Conservation (phyloP, 2,329 filamentous ascomycete species). For the Diaporthe nobilis region DNA sequence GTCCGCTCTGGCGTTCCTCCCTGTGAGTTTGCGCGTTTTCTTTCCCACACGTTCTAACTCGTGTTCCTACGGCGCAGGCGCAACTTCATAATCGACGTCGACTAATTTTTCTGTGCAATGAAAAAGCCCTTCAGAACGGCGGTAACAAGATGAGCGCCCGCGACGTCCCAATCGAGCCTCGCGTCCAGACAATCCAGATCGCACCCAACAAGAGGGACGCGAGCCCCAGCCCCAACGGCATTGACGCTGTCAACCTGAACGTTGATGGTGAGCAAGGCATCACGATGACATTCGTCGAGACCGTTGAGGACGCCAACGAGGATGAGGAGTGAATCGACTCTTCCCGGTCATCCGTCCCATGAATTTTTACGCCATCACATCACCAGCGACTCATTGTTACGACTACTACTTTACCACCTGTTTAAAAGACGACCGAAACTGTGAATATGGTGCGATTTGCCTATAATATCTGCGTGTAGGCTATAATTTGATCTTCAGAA, state of each 20-base stretch:
- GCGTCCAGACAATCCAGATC: conserved; percentile 39
- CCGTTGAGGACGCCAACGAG: conserved; percentile 51
- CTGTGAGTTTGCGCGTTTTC: conserved; percentile 52
- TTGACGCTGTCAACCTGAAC: conserved; percentile 61
- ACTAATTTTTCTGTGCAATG: conserved; percentile 15
- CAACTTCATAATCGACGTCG: conserved; percentile 20
- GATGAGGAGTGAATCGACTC: conserved; percentile 14
- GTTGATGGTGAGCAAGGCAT: conserved; percentile 60
- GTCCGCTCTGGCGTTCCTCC: conserved; percentile 59
- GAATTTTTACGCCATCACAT: neutral
- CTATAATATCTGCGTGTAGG: conserved; percentile 8
- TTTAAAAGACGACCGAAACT: conserved; percentile 21
- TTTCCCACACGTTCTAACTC: conserved; percentile 16
- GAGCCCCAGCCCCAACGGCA: conserved; percentile 44
- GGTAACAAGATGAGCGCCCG: conserved; percentile 43
- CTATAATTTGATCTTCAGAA: conserved; percentile 17
- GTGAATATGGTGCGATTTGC: conserved; percentile 15
- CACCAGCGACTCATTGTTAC: conserved; percentile 19
- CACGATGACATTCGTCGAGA: conserved; percentile 63
- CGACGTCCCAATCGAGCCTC: conserved; percentile 38
- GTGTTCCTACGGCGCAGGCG: conserved; percentile 12
- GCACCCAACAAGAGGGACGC: conserved; percentile 39
- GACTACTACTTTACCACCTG: neutral
- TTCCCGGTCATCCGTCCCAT: neutral
- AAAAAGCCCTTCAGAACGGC: conserved; percentile 48